A percentile compares a stretch with the other conserved stretches of the same genome.
These are phyloP conservation scores for Aechmea fasciata DNA, from an alignment of 176 grass and related monocot genomes.

Conservation along the genomic window DNA sequence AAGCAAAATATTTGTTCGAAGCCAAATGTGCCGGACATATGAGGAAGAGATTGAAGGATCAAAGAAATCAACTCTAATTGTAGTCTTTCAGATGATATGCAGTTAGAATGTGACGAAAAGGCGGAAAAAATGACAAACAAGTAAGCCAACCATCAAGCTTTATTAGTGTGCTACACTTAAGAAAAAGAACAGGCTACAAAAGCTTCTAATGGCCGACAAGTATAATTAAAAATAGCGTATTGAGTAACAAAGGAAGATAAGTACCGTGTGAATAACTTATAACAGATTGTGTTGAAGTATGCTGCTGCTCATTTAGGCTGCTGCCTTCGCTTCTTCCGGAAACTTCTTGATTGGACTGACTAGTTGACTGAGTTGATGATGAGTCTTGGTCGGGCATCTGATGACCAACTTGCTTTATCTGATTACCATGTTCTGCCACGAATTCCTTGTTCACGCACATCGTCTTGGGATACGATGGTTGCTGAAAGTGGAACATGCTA, in stretches of 20 bases:
- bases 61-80: not conserved
- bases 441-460: not conserved
- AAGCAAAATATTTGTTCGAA: not conserved
- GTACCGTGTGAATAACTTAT: not conserved
- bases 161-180: not conserved
- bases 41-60: not conserved
- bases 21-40: not conserved
- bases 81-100: not conserved
- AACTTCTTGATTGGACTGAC: constrained; percentile 6
- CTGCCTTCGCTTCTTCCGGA: constrained; percentile 64
- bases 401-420: constrained; percentile 4
- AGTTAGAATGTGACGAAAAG: not conserved
- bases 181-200: not conserved
- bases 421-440: constrained; percentile 7
- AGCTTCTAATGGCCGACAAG: constrained; percentile 5
- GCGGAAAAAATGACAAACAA: not conserved
- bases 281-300: constrained; percentile 46
- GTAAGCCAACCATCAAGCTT: not conserved
- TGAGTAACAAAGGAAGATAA: constrained; percentile 15
- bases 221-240: constrained; percentile 9
- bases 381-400: constrained; percentile 9
- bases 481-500: not conserved
- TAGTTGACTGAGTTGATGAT: constrained; percentile 14
- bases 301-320: constrained; percentile 38
- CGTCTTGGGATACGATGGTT: not conserved